A percentile compares a stretch with the other conserved stretches of the same genome.
Conservation (phyloP, 768 basidiomycete genomes). For the Lyophyllum decastes region DNA sequence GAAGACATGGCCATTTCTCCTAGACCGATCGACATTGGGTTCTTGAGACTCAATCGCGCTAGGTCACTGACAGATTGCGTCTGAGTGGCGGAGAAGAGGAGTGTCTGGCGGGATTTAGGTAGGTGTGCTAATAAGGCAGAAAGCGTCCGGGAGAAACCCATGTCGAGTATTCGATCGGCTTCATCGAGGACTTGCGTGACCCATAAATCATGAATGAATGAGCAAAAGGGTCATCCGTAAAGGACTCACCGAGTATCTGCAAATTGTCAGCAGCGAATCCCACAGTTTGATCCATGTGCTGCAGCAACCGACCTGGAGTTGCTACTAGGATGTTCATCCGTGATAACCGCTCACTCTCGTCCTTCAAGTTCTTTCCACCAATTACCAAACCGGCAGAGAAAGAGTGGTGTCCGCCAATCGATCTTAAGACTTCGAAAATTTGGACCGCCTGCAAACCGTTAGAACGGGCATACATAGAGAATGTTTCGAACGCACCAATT, state of each 20-base stretch:
- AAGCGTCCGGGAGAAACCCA: conserved; percentile 90
- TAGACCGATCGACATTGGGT: conserved; percentile 75
- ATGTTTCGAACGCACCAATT: conserved; percentile 60
- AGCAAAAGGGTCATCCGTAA: background rate
- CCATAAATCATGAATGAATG: conserved; percentile 8
- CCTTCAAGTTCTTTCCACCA: conserved; percentile 93
- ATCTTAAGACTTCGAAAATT: conserved; percentile 95
- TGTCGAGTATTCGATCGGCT: conserved; percentile 94
- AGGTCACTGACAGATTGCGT: conserved; percentile 87
- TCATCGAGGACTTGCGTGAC: conserved; percentile 80
- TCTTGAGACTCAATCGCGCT: conserved; percentile 84
- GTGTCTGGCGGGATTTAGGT: conserved; percentile 88
- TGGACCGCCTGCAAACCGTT: conserved; percentile 75
- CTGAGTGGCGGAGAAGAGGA: conserved; percentile 97
- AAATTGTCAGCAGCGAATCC: conserved; percentile 91
- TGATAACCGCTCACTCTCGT: conserved; percentile 84
- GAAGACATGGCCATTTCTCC: conserved; percentile 49
- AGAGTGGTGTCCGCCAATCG: conserved; percentile 86
- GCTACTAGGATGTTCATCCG: conserved; percentile 99
- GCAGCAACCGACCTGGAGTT: conserved; percentile 90
- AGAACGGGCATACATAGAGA: background rate
- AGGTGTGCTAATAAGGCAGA: conserved; percentile 92
- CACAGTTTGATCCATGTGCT: conserved; percentile 98
- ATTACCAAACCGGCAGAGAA: conserved; percentile 97
- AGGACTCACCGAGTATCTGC: conserved; percentile 79